Evolutionary conservation across 352 stramenopile species (phyloP).

Genomic region (Globisporangium viniferum): DNA sequence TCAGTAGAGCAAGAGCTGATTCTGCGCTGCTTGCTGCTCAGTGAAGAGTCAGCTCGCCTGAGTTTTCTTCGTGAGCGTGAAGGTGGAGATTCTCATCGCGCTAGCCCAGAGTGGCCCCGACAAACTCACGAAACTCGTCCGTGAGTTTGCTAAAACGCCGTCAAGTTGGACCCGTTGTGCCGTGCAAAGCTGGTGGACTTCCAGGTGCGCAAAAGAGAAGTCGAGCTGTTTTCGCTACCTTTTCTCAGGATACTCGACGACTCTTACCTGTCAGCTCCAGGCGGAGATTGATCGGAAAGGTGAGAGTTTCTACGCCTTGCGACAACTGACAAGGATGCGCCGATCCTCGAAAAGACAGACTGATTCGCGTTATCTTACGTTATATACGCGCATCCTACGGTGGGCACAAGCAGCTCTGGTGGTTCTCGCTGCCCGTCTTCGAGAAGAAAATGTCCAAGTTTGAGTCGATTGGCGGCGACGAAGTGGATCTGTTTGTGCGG

Average conservation of each 20-base stretch:
- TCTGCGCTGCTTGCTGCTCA: not conserved
- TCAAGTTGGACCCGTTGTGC: not conserved
- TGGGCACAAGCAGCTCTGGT: not conserved
- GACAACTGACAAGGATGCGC: not conserved
- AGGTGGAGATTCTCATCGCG: not conserved
- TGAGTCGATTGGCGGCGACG: no score
- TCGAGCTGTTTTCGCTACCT: not conserved
- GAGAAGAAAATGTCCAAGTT: no score
- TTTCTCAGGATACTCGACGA: not conserved
- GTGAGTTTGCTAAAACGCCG: not conserved
- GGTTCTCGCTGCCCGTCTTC: no score
- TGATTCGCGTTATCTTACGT: not conserved
- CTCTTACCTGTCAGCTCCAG: not conserved
- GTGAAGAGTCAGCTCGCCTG: not conserved
- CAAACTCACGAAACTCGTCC: not conserved
- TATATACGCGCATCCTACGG: not conserved
- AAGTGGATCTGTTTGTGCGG: no score
- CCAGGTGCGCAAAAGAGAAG: not conserved
- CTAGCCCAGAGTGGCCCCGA: not conserved
- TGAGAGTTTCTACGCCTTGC: not conserved
- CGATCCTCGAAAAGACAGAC: not conserved
- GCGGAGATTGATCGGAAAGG: not conserved
- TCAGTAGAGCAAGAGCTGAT: not conserved
- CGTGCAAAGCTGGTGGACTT: not conserved
- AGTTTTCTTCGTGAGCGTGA: not conserved